Conservation (phyloP, 164 flowering plant genomes). For the Vitis cinerea region DNA sequence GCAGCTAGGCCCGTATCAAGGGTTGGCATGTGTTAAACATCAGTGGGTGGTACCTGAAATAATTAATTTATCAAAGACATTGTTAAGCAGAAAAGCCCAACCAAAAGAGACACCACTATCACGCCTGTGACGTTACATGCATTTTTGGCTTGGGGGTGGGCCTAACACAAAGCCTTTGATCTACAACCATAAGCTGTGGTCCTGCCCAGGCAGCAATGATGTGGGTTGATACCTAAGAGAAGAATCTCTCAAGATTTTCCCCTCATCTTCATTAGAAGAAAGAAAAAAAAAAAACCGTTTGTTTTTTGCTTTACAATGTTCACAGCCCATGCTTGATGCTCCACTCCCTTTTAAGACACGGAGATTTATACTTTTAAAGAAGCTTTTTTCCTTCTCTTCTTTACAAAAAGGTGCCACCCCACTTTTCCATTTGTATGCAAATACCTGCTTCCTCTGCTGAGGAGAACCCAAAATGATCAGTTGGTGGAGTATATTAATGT, state of each 20-base stretch:
- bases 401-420: conserved; percentile 19
- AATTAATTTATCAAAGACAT: background rate
- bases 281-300: background rate
- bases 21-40: conserved; percentile 23
- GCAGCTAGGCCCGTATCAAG: background rate
- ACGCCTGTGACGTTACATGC: conserved; percentile 24
- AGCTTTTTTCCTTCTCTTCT: conserved; percentile 20
- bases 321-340: conserved; percentile 20
- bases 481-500: background rate
- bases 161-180: background rate
- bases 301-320: conserved; percentile 5
- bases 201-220: conserved; percentile 18
- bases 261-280: background rate
- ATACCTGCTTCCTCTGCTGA: background rate
- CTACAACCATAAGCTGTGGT: conserved; percentile 13
- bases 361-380: conserved; percentile 14
- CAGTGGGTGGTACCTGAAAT: conserved; percentile 16
- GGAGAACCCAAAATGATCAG: background rate
- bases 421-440: background rate
- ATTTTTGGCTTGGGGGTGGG: conserved; percentile 10
- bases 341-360: background rate
- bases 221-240: conserved; percentile 8
- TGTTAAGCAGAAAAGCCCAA: background rate
- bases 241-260: conserved; percentile 6
- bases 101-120: conserved; percentile 17